These are phyloP conservation scores for Leersia perrieri DNA, from an alignment of 176 grass and related monocot genomes.

Conservation along the genomic window DNA sequence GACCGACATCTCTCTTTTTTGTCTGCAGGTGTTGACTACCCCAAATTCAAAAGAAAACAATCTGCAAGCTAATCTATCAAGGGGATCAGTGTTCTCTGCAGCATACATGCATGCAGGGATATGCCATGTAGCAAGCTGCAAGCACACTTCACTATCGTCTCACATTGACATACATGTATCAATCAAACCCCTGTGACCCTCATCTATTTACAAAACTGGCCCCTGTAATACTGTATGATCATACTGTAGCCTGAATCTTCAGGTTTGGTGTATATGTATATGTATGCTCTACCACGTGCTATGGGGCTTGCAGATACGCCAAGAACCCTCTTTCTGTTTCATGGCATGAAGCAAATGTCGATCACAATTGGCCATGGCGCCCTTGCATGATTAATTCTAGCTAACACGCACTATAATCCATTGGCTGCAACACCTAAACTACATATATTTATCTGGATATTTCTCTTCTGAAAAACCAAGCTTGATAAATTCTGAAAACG, in stretches of 20 bases:
- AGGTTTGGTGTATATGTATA: neutral
- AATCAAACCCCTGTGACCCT: neutral
- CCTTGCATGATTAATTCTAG: neutral
- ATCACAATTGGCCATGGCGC: neutral
- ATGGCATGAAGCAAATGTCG: neutral
- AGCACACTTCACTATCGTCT: neutral
- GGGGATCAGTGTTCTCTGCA: neutral
- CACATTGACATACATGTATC: neutral
- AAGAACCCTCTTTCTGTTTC: constrained; percentile 23
- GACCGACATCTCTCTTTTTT: constrained; percentile 86
- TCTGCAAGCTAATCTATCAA: constrained; percentile 1
- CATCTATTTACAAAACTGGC: neutral
- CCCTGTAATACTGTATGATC: neutral
- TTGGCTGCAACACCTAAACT: neutral
- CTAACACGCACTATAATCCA: neutral
- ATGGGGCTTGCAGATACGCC: neutral
- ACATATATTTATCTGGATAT: neutral
- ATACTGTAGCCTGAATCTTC: neutral
- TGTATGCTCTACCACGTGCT: neutral
- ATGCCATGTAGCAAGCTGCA: neutral
- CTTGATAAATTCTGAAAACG: neutral
- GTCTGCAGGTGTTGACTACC: constrained; percentile 79
- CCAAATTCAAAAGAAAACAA: constrained; percentile 41
- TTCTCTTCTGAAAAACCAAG: neutral
- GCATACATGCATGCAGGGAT: neutral